Base-by-base conservation (phyloP, 2,329 filamentous ascomycete species). In the Hypoxylon sp. region DNA sequence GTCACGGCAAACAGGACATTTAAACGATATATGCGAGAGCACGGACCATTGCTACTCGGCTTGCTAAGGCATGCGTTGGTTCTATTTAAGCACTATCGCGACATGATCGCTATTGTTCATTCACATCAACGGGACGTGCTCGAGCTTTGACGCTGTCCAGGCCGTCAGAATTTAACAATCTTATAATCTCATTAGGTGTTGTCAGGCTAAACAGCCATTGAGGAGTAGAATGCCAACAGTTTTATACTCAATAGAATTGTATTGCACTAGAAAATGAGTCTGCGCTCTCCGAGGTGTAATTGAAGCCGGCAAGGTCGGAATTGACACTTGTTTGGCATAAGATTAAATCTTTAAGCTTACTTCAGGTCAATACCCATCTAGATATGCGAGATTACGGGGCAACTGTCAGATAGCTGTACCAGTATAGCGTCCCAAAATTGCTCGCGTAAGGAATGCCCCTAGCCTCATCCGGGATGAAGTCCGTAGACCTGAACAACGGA, bases 391-490 rank as follows among this genome's bases (percentile, higher is more conserved):
- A 36, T 30, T 22, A 56, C 28, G 50, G 46, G 32, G 18, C 30
- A 32, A 12, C 38, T 30, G 45, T 57, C 36, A 48, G 30, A 28
- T 60, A 57, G 32, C 14, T 6, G 22, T 18, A 33, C 32, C 22
- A 18, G 46, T 33, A 61, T 9, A 42, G 24, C 33, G 46, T 50
- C 46, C 62, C 42, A 51, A 45, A 9, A 40, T 59, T 56, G 40
- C 28, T 60, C 30, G 36, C 42, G 16, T 30, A 48, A 44, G 22
- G 33, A 57, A 28, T 11, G 9, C 28, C 26, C 46, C 40, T 64
- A 51, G 51, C 61, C 57, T 14, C 14, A 62, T 67, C 49, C 9
- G 50, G 67, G 58, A 58, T 48, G 40, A 44, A 38, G 24, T 65
- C 67, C 64, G 57, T 22, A 36, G 42, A 44, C 52, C 46, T 54